Evolutionary conservation across 257 asterid species (phyloP), one percentile per base, ranked within the genome.

Genomic region (Solanum virginianum): DNA sequence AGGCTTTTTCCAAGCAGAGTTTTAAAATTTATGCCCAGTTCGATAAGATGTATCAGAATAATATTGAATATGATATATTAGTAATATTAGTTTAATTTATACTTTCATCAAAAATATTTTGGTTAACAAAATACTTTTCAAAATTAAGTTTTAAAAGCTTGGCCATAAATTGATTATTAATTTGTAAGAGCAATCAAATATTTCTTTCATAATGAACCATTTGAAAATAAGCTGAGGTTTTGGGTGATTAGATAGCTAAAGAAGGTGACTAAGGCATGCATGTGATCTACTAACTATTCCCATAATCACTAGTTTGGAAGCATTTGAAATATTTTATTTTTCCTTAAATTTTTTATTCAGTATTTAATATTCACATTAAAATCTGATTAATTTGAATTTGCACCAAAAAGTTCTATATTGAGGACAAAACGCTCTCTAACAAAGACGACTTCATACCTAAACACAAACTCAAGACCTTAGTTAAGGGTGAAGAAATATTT

Each of bases 191-290:
- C 22, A 75, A 45, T 12, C 14, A 39, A 81, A 62, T 43, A 60
- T 60, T 43, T 82, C 29, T 83, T 55, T 60, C 55, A 80, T 62
- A 53, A 88, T 71, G 88, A 66, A 13, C 39, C 57, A 74, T 79
- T 62, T 77, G 77, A 88, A 85, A 85, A 59, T 86, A 45, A 83
- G 77, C 75, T 29, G 41, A 83, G 53, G 80, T 86, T 88, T 88
- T 82, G 24, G 85, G 82, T 87, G 88, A 85, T 88, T 69, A 85
- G 84, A 89, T 80, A 63, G 85, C 17, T 75, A 66, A 84, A n/a
- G 77, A 59, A 83, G 79, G 85, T 51, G 84, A 75, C 70, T 86
- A 80, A 84, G 65, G 81, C 85, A 89, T 85, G 57, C 71, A 84
- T 84, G 83, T 75, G 87, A 84, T 51, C 83, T 80, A 12, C 26